Evolutionary conservation across 163 green algal genomes (phyloP).

Genomic region (Scenedesmus sp.): DNA sequence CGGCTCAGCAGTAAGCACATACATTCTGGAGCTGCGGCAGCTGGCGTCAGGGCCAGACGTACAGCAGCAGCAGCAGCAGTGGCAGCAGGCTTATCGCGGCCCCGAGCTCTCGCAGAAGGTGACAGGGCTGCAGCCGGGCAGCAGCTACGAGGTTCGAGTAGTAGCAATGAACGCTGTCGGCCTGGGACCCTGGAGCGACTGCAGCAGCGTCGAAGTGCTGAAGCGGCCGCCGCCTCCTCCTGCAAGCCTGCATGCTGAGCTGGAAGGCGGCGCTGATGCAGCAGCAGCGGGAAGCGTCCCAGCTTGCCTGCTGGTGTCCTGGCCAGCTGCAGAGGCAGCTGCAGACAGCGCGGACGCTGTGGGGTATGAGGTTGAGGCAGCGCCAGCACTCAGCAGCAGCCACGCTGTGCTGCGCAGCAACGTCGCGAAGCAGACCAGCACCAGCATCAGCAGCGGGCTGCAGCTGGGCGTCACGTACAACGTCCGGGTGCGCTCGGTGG

Average conservation of each 20-base stretch:
- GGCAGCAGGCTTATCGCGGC: constrained; percentile 58
- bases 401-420: background rate
- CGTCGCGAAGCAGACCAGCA: constrained; percentile 15
- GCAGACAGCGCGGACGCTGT: constrained; percentile 39
- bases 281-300: constrained; percentile 50
- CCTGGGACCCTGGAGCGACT: constrained; percentile 54
- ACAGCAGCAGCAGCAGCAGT: constrained; percentile 44
- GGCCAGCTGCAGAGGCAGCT: constrained; percentile 1
- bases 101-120: constrained; percentile 42
- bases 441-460: constrained; percentile 3
- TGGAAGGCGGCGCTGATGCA: constrained; percentile 40
- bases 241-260: constrained; percentile 18
- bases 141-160: constrained; percentile 68
- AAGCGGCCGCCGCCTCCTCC: constrained; percentile 65
- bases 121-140: constrained; percentile 54
- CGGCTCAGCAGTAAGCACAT: constrained; percentile 63
- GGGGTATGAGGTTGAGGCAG: constrained; percentile 68
- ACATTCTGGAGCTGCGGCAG: constrained; percentile 60
- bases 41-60: background rate
- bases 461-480: constrained; percentile 57
- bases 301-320: constrained; percentile 14
- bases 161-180: constrained; percentile 69
- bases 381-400: background rate
- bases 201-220: constrained; percentile 45
- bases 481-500: constrained; percentile 71